Evolutionary conservation across 2,329 filamentous ascomycete genomes (phyloP), one percentile per base, ranked within the genome.

Genomic region (Gliomastix tumulicola): DNA sequence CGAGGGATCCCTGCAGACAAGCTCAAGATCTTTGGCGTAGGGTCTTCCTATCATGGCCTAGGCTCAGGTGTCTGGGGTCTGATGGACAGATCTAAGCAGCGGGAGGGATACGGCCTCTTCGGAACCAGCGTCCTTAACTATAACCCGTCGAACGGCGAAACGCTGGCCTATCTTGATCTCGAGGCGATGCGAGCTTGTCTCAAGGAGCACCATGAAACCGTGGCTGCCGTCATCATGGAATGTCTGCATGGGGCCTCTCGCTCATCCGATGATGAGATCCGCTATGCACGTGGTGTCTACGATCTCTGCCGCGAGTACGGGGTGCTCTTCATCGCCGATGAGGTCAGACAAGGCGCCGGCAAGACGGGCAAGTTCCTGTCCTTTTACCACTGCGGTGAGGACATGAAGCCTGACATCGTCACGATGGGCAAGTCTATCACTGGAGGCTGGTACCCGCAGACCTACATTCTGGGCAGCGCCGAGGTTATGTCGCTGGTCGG

Each of bases 311-410:
- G n/a, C 10, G 23, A 25, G n/a, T 25, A 25, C 37, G 44, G 43
- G 5, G 35, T 45, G 13, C 40, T 46, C 20, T 51, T 49, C 36
- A 46, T 50, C 21, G 43, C 45, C 7, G 49, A 50, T 21, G 48
- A 51, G 32, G 41, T 50, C 11, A 47, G 44, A 18, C 39, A 40
- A 34, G 49, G 49, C 7, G 34, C 37, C n/a, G 41, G 41, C 21
- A 46, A 48, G 39, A 48, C 49, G 7, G 49, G 48, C 30, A 48
- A 46, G 34, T 44, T 47, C 27, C 39, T 50, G 7, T 38, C 42
- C 39, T 35, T 30, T n/a, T 37, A 49, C 27, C 44, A 44, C 40
- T 32, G 45, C 37, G 44, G 49, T 22, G 30, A 44, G 11, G 47
- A 49, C 22, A 39, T 40, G 27, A 46, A 44, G 32, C 48, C 47